These are phyloP conservation scores for Rickenella mellea DNA, from an alignment of 768 basidiomycete genomes.

Conservation along the genomic window DNA sequence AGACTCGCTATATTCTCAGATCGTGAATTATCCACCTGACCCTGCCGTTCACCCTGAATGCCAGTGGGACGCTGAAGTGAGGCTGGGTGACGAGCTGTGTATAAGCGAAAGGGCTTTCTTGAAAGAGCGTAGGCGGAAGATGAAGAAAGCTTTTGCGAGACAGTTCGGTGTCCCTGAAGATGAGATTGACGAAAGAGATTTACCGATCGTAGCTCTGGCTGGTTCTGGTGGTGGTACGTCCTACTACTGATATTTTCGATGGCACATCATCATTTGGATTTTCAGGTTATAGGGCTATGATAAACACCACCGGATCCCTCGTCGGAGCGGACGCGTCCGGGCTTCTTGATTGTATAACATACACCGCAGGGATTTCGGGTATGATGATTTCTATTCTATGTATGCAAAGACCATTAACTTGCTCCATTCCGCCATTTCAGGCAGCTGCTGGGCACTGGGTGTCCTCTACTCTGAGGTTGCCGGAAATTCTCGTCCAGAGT, in stretches of 20 bases:
- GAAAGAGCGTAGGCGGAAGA: constrained; percentile 13
- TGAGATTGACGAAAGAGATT: constrained; percentile 18
- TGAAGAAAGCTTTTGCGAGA: constrained; percentile 16
- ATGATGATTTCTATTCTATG: not conserved
- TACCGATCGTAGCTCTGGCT: constrained; percentile 21
- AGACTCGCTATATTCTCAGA: constrained; percentile 15
- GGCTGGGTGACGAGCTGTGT: constrained; percentile 18
- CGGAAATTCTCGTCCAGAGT: constrained; percentile 8
- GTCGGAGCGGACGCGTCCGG: constrained; percentile 14
- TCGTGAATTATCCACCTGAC: constrained; percentile 12
- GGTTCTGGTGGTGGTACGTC: constrained; percentile 18
- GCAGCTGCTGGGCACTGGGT: constrained; percentile 19
- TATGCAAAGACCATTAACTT: not conserved
- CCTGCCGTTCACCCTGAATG: constrained; percentile 16
- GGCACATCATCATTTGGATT: constrained; percentile 1
- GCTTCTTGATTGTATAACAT: constrained; percentile 17
- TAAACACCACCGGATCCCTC: constrained; percentile 18
- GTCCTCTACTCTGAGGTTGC: constrained; percentile 17
- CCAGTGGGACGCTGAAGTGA: constrained; percentile 19
- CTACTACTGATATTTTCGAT: not conserved
- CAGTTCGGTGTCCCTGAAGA: constrained; percentile 13
- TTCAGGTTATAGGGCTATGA: constrained; percentile 19
- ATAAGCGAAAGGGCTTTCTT: constrained; percentile 17
- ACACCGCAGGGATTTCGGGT: constrained; percentile 16
- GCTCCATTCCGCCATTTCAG: constrained; percentile 6